Evolutionary conservation across 176 grass and related monocot species (phyloP), one percentile per base, ranked within the genome.

Genomic region (Tillandsia leiboldiana): DNA sequence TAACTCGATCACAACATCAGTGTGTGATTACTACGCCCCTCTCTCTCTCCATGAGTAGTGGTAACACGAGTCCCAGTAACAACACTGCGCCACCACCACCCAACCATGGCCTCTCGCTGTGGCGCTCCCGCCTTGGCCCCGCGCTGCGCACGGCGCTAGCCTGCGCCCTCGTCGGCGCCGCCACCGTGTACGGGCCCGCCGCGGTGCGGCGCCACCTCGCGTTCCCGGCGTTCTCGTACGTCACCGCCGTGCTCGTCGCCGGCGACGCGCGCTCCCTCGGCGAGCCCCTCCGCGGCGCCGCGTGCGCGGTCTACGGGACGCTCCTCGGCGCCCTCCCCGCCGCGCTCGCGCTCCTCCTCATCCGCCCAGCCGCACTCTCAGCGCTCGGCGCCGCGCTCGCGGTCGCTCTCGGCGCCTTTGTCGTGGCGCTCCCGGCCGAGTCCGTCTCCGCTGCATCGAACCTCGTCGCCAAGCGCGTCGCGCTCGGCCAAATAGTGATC

Each of bases 221-320:
- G 26, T 96, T 86, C 64, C 91, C 91, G 0, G 91, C 91, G 49
- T 91, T 96, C 72, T 88, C 91, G 53, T 88, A 96, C 11, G 91
- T 96, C 0, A 73, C 75, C 11, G 78, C 91, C 12, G 81, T 88
- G 47, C 81, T 96, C 67, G 56, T 86, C 64, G 74, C 83, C 11
- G 81, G 79, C 12, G 85, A 91, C 67, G 91, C 87, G 26, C 33
- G 33, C 33, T 91, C 80, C 20, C 65, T 96, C 1, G 91, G 85
- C 8, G 76, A 78, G 1, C 56, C 87, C 33, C 59, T 96, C 50
- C 77, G 74, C 1, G 85, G 79, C 7, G 51, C 82, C 1, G 53
- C 75, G 9, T 76, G 79, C 13, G 82, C 82, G 14, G 12, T 91
- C 42, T 89, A 87, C 3, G 87, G 79, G 51, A 86, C 87, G 0